Base-by-base conservation (phyloP, 768 basidiomycete species). In the Cubamyces sp. region DNA sequence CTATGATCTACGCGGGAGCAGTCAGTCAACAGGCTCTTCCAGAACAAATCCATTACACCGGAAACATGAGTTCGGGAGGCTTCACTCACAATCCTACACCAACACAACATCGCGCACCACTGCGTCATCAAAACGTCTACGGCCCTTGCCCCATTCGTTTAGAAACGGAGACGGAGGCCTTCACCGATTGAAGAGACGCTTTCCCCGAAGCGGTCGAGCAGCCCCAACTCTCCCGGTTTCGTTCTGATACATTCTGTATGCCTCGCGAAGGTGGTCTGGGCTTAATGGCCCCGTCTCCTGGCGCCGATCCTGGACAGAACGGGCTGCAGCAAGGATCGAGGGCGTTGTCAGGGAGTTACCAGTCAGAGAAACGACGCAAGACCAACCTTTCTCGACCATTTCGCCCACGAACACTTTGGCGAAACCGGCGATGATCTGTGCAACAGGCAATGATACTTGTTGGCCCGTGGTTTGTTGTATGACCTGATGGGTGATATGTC, bases 381-480 rank as follows among this genome's bases (percentile, higher is more conserved):
- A 8, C 48, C 5, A 51, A 92, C 93, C 93, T 76, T 90, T 91
- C 71, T 95, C 94, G 18, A 95, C 84, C 5, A 96, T 91, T 73
- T 96, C 94, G 3, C 94, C 94, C 3, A 96, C 92, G 62, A 95
- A 96, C 0, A 96, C 92, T 37, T 96, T 96, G 15, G 85, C 83
- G 60, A 96, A 90, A 63, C 94, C 94, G 5, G 93, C 92, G 2
- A 96, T 89, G 46, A 95, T 86, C 64, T 94, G 93, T 1, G 94
- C 89, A 5, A 96, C 90, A 3, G 92, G 91, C 68, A 88, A 87
- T 3, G 92, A 92, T 6, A 92, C 91, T 68, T 93, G 90, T 61
- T 92, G 88, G 16, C 88, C 88, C 0, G 87, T 78, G 0, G 85
- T 83, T 74, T 93, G 90, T 70, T 93, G 92, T 64, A 96, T 90